Base-by-base conservation (phyloP, 768 basidiomycete species). In the Hygrophoropsis aurantiaca region DNA sequence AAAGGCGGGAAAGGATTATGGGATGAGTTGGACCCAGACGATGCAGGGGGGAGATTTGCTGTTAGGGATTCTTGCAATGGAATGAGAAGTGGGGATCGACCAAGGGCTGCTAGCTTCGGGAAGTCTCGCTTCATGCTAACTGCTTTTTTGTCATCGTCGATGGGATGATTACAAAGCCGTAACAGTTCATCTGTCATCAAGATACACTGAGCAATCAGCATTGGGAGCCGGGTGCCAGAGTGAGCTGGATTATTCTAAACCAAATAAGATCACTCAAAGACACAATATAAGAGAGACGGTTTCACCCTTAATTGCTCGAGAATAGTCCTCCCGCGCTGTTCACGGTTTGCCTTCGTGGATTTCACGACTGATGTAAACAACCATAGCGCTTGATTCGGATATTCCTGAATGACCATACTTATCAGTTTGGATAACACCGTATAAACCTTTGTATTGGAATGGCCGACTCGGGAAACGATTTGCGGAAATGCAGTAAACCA, bases 401-500 rank as follows among this genome's bases (percentile, higher is more conserved):
- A 94, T 50, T 82, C 79, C 44, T 73, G 68, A n/a, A 98, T 75
- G 23, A 98, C 89, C 15, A 62, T 70, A 13, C 72, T 65, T 45
- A 98, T 92, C 26, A 98, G 77, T 39, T 62, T 67, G 2, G 78
- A 73, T 18, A 99, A 69, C 3, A 82, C 65, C 0, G 61, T 65
- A 59, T 79, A 85, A 3, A 92, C 85, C 1, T 72, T 73, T 10
- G 65, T 53, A 56, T 89, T 85, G 4, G 64, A 68, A 54, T 97
- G 90, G 11, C 86, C 87, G 25, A 99, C 85, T 7, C 97, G 82
- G 11, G 95, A 98, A 11, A 94, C 92, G 43, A 98, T 90, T 73
- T 98, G 97, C 3, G 94, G 94, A 53, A 97, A 94, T 1, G 93
- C 94, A 0, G 89, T 94, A 55, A 84, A 88, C 93, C 95, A 98